phyloP scores from a whole-genome alignment of 176 grass and related monocot species.

The Coix lacrymajobi region DNA sequence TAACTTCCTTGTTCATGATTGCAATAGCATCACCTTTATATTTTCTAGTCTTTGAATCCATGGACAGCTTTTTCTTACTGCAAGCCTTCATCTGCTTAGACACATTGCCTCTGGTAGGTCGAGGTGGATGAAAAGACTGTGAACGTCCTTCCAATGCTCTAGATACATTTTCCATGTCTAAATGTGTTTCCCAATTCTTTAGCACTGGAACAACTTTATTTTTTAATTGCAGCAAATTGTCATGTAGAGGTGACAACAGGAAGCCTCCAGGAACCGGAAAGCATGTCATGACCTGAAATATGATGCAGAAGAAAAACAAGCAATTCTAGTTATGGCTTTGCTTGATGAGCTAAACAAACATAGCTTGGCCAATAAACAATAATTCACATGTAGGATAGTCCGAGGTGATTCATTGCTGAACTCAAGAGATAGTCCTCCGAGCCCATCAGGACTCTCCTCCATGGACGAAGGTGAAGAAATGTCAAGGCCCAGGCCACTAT shows the following conservation, averaged over 20 bases:
- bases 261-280: constrained; percentile 52
- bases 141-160: constrained; percentile 16
- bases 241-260: constrained; percentile 63
- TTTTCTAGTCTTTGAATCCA: constrained; percentile 27
- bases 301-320: constrained; percentile 17
- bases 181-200: constrained; percentile 30
- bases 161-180: constrained; percentile 20
- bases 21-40: constrained; percentile 18
- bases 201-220: constrained; percentile 35
- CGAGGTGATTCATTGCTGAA: constrained; percentile 64
- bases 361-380: neutral
- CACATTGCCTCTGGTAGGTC: constrained; percentile 22
- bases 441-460: constrained; percentile 57
- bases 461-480: constrained; percentile 67
- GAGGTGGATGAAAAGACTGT: constrained; percentile 1
- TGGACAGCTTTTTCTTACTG: constrained; percentile 33
- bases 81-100: constrained; percentile 32
- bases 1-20: constrained; percentile 15
- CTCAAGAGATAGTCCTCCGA: constrained; percentile 39
- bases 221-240: constrained; percentile 39
- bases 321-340: neutral
- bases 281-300: constrained; percentile 68
- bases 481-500: constrained; percentile 60
- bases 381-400: constrained; percentile 67
- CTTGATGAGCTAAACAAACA: constrained; percentile 6